These are phyloP conservation scores for Sechiopsis laciniata DNA, from an alignment of 306 rosid genomes.

Conservation along the genomic window DNA sequence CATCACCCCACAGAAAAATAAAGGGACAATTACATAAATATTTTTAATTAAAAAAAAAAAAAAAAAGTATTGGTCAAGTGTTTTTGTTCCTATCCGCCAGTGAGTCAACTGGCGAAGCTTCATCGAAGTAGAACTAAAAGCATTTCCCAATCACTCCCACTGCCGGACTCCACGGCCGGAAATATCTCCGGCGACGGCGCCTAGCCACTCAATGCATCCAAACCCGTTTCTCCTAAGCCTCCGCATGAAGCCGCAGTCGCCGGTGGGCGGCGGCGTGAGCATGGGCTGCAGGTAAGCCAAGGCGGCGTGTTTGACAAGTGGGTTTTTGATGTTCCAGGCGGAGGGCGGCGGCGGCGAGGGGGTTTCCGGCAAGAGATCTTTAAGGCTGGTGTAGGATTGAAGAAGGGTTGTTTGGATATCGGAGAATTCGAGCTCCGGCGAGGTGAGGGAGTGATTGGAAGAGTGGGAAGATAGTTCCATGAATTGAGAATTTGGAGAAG, in stretches of 20 bases:
- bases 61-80: too few relatives aligned
- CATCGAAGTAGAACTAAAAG: not conserved
- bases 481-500: not conserved
- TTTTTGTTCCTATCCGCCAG: conserved; percentile 4
- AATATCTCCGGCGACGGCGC: conserved; percentile 15
- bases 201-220: conserved; percentile 38
- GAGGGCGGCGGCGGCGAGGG: conserved; percentile 18
- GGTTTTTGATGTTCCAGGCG: conserved; percentile 54
- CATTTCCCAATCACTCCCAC: too few relatives aligned
- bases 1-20: conserved; percentile 9
- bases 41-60: not conserved
- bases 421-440: conserved; percentile 19
- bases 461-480: conserved; percentile 15
- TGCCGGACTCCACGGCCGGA: too few relatives aligned
- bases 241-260: conserved; percentile 11
- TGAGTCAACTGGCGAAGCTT: not conserved
- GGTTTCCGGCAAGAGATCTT: conserved; percentile 39
- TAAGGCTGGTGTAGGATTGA: conserved; percentile 46
- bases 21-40: not conserved
- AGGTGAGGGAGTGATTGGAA: conserved; percentile 23
- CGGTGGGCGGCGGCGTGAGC: conserved; percentile 27
- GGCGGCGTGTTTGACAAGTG: conserved; percentile 64
- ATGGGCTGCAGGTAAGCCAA: conserved; percentile 59
- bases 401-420: conserved; percentile 34
- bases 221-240: conserved; percentile 23